Conservation (phyloP, 192 early-diverging fungal species). For the Geranomyces variabilis region DNA sequence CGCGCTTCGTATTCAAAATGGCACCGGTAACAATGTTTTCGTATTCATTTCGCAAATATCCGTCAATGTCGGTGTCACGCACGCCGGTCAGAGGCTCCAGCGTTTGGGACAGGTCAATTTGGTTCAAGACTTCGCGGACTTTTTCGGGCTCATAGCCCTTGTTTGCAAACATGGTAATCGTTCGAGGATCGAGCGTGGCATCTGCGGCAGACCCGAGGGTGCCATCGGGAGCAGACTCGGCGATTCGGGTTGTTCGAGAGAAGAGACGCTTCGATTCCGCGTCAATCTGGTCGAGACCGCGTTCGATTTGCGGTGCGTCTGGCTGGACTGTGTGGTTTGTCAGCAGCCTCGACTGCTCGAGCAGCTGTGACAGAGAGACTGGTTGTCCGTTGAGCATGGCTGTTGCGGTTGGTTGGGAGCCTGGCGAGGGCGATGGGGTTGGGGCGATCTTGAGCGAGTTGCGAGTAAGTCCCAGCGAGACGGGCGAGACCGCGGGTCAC, state of each 20-base stretch:
- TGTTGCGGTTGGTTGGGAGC: too few relatives aligned
- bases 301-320: constrained; percentile 76
- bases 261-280: constrained; percentile 78
- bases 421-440: too few relatives aligned
- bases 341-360: constrained; percentile 76
- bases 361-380: constrained; percentile 49
- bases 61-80: constrained; percentile 83
- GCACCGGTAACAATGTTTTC: constrained; percentile 77
- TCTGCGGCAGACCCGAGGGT: constrained; percentile 31
- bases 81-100: constrained; percentile 75
- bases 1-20: constrained; percentile 59
- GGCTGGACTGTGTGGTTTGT: constrained; percentile 70
- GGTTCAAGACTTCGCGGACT: constrained; percentile 60
- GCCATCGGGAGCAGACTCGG: constrained; percentile 31
- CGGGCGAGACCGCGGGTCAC: too few relatives aligned
- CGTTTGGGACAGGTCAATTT: constrained; percentile 70
- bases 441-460: too few relatives aligned
- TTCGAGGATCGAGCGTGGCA: constrained; percentile 45
- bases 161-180: constrained; percentile 72
- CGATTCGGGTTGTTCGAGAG: constrained; percentile 34
- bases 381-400: constrained; percentile 4
- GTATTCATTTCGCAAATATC: constrained; percentile 72
- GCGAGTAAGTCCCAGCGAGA: too few relatives aligned
- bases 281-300: constrained; percentile 89
- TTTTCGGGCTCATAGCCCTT: constrained; percentile 78